Base-by-base conservation (phyloP, 2,329 filamentous ascomycete genomes). In the Diaporthe velutina region DNA sequence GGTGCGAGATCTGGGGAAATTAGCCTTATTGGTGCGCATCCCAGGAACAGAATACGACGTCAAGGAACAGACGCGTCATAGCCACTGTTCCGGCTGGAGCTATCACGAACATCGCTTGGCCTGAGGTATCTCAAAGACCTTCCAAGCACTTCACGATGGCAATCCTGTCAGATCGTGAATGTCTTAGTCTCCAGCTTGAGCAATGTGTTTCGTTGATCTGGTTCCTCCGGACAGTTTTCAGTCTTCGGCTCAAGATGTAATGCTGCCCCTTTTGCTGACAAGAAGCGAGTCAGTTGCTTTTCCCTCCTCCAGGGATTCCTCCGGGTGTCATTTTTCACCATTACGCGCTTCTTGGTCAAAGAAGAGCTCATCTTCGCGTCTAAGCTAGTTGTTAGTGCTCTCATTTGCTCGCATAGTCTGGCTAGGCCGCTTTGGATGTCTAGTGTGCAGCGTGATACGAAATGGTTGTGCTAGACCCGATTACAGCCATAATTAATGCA, bases 1-100 rank as follows among this genome's bases (percentile, higher is more conserved):
- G 48, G 15, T 8, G 33, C n/a, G 38, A 68, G 48, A 68, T 68
- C 64, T 40, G 64, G 64, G 64, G 64, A 68, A 68, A 54, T 54
- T 40, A 30, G 64, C 64, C 64, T 68, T 13, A 68, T 68, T 68
- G 64, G 64, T 68, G 64, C 64, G 64, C 64, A 45, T 68, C 64
- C 48, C 30, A 30, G 48, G 48, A 54, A 40, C 40, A 68, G 64
- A 68, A 54, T 68, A 45, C 64, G 45, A 67, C 64, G 42, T 67
- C 61, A 50, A 52, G 64, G 45, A 52, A 67, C 33, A 19, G 12
- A 30, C 64, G 45, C 64, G 48, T 68, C 40, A 68, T 54, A 22
- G 64, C 48, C 17, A 4, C 7, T 19, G 5, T 5, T 40, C 64
- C 64, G 64, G 64, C 33, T 28, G n/a, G 64, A 50, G 48, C 48